These are phyloP conservation scores for Tetrahymena thermophila DNA, from an alignment of 73 alveolate species.

Conservation along the genomic window DNA sequence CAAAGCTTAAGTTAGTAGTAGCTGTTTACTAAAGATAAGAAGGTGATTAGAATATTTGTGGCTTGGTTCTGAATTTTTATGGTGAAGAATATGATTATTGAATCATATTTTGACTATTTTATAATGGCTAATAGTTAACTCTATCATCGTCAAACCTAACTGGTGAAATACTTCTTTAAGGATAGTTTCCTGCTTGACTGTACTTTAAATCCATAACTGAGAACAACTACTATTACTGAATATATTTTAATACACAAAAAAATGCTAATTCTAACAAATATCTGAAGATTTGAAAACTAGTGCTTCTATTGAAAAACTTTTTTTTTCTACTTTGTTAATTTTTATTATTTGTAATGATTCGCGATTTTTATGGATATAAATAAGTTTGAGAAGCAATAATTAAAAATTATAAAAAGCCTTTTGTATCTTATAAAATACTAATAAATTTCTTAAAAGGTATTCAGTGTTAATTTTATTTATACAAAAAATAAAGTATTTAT, in stretches of 20 bases:
- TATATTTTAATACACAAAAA: no score
- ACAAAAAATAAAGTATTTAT: no score
- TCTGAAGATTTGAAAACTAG: not conserved
- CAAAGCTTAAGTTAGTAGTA: not conserved
- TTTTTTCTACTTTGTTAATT: not conserved
- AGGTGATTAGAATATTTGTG: not conserved
- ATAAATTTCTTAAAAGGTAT: not conserved
- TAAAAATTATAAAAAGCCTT: not conserved
- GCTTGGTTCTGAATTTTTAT: not conserved
- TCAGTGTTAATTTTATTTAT: not conserved
- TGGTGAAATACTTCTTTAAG: not conserved
- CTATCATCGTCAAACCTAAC: not conserved
- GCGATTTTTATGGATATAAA: not conserved
- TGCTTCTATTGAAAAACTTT: not conserved
- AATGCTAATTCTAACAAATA: no score
- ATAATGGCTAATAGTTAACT: not conserved
- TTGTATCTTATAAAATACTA: not conserved
- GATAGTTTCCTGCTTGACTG: not conserved
- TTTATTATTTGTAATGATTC: not conserved
- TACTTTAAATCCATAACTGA: not conserved
- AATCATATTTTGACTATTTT: not conserved
- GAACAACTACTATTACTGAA: not conserved
- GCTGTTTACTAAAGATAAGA: not conserved
- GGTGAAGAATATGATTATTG: not conserved
- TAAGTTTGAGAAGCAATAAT: not conserved